These are phyloP conservation scores for Coprinopsis cinerea DNA, from an alignment of 768 basidiomycete genomes.

Conservation along the genomic window DNA sequence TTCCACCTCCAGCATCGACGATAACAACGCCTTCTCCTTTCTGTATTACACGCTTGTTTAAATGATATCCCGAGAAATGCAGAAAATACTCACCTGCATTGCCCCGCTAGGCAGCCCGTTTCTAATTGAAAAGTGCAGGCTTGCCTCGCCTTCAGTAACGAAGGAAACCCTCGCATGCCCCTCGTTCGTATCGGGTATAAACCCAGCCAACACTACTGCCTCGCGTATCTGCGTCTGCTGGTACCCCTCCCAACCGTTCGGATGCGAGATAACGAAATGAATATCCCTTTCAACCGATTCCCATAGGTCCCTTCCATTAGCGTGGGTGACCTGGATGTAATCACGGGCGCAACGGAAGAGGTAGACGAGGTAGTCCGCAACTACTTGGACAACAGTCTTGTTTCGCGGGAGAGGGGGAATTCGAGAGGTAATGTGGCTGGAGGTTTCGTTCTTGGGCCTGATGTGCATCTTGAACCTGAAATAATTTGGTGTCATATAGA, in stretches of 20 bases:
- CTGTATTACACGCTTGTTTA: conserved; percentile 18
- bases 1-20: conserved; percentile 59
- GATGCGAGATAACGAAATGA: conserved; percentile 17
- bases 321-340: conserved; percentile 11
- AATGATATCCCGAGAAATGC: background rate
- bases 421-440: background rate
- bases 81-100: conserved; percentile 8
- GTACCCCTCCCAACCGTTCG: conserved; percentile 15
- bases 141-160: conserved; percentile 12
- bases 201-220: conserved; percentile 11
- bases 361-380: conserved; percentile 14
- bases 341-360: conserved; percentile 8
- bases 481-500: background rate
- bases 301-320: conserved; percentile 11
- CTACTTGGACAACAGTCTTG: conserved; percentile 7
- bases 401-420: conserved; percentile 9
- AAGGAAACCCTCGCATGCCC: conserved; percentile 7
- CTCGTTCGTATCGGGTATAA: conserved; percentile 13
- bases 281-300: conserved; percentile 16
- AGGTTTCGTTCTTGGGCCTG: conserved; percentile 8
- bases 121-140: conserved; percentile 8
- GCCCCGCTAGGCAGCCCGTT: conserved; percentile 3
- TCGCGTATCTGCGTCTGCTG: conserved; percentile 12
- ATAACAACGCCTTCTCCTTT: conserved; percentile 41
- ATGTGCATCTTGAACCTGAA: conserved; percentile 16